These are phyloP conservation scores for Fonsecaea pedrosoi DNA, from an alignment of 2,329 filamentous ascomycete species.

Conservation along the genomic window DNA sequence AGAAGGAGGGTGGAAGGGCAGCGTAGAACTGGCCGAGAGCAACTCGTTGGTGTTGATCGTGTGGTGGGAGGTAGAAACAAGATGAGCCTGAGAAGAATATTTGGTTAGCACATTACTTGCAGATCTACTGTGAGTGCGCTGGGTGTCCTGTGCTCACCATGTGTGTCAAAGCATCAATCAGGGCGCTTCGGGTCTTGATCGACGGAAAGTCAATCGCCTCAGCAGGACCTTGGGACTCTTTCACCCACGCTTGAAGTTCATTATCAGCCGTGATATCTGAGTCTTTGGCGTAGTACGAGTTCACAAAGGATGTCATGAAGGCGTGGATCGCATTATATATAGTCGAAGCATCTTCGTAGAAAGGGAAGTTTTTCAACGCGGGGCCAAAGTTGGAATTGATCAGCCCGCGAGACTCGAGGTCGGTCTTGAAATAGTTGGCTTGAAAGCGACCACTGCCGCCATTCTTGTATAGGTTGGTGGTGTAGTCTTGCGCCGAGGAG, in stretches of 20 bases:
- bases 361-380: slow-evolving; percentile 22
- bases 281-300: slow-evolving; percentile 24
- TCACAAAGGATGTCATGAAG: slow-evolving; percentile 26
- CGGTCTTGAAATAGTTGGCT: slow-evolving; percentile 22
- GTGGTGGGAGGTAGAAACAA: slow-evolving; percentile 25
- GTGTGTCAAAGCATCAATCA: slow-evolving; percentile 22
- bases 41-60: slow-evolving; percentile 24
- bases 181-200: slow-evolving; percentile 15
- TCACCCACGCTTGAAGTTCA: slow-evolving; percentile 25
- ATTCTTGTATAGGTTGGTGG: slow-evolving; percentile 21
- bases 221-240: slow-evolving; percentile 20
- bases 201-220: slow-evolving; percentile 25
- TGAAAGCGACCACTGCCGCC: slow-evolving; percentile 24
- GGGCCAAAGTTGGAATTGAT: slow-evolving; percentile 26
- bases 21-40: slow-evolving; percentile 20
- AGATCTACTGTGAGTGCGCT: background rate
- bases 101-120: background rate
- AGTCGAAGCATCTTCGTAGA: slow-evolving; percentile 26
- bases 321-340: slow-evolving; percentile 22
- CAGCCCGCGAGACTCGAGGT: slow-evolving; percentile 21
- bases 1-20: slow-evolving; percentile 19
- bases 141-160: slow-evolving; percentile 13
- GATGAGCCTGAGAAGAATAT: slow-evolving; percentile 15
- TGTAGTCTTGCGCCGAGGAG: slow-evolving; percentile 19
- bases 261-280: slow-evolving; percentile 20